Evolutionary conservation across 176 grass and related monocot genomes (phyloP).

Genomic region (Carex scoparia): DNA sequence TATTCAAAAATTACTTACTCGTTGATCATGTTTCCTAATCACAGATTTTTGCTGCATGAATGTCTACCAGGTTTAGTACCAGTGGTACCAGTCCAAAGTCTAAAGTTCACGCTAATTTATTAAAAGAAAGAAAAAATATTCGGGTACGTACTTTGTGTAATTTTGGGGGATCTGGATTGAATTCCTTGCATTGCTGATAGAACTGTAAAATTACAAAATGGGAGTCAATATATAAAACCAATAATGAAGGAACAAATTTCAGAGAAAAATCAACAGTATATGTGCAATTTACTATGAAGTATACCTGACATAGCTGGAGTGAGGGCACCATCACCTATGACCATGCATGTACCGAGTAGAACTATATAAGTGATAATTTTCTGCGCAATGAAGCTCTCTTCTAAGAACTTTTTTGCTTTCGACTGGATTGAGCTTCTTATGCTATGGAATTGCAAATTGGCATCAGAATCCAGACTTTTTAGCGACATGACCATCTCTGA

Average conservation of each 20-base stretch:
- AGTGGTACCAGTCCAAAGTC: background rate
- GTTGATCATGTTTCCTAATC: background rate
- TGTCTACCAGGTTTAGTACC: background rate
- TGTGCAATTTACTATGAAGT: background rate
- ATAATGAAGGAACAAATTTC: background rate
- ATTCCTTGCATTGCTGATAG: conserved; percentile 84
- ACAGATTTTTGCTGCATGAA: background rate
- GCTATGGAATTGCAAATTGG: conserved; percentile 52
- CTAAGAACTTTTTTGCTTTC: conserved; percentile 41
- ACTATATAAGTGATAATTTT: conserved; percentile 53
- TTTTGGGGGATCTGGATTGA: conserved; percentile 57
- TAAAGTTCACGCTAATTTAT: background rate
- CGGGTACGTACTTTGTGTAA: conserved; percentile 53
- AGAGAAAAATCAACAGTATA: background rate
- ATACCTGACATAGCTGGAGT: conserved; percentile 84
- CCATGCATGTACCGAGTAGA: conserved; percentile 65
- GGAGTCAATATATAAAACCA: background rate
- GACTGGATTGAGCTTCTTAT: conserved; percentile 33
- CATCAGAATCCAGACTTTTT: conserved; percentile 46
- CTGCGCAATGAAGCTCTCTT: conserved; percentile 43
- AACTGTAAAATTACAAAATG: conserved; percentile 35
- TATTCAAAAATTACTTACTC: background rate
- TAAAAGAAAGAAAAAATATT: background rate
- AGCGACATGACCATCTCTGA: conserved; percentile 50
- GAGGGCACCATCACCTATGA: conserved; percentile 74